Percentiles rank a stretch among this genome's conserved stretches.
Evolutionary conservation across 2,329 filamentous ascomycete species (phyloP).

Genomic region (Aureobasidium sp.): DNA sequence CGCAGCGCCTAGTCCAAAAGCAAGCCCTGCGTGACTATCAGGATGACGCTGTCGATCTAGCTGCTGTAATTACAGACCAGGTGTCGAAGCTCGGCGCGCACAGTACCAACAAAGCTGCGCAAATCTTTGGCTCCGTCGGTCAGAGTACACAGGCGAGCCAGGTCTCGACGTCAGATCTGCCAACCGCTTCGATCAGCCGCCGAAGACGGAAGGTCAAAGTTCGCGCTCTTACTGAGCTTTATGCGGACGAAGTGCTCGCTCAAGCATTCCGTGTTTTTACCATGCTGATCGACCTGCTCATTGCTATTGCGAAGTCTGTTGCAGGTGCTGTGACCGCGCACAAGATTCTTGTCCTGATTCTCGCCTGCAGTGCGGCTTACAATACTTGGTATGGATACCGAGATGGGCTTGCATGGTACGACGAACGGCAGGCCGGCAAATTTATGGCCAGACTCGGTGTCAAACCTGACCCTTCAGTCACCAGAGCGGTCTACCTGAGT

Average conservation of each 20-base stretch:
- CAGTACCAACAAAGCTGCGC: slow-evolving; percentile 67
- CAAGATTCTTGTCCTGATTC: slow-evolving; percentile 60
- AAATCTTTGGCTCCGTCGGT: slow-evolving; percentile 70
- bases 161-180: slow-evolving; percentile 16
- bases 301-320: slow-evolving; percentile 22
- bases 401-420: slow-evolving; percentile 72
- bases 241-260: slow-evolving; percentile 23
- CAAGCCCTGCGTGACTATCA: slow-evolving; percentile 67
- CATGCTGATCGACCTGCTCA: slow-evolving; percentile 36
- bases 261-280: slow-evolving; percentile 19
- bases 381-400: slow-evolving; percentile 71
- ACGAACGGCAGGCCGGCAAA: slow-evolving; percentile 66
- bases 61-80: slow-evolving; percentile 68
- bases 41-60: slow-evolving; percentile 64
- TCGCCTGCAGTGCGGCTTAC: slow-evolving; percentile 59
- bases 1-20: slow-evolving; percentile 49
- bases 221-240: slow-evolving; percentile 20
- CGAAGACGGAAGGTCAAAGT: not conserved
- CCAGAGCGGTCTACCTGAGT: slow-evolving; percentile 71
- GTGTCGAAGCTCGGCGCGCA: slow-evolving; percentile 65
- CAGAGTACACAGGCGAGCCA: slow-evolving; percentile 55
- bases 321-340: slow-evolving; percentile 46
- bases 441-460: slow-evolving; percentile 82
- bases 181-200: slow-evolving; percentile 4
- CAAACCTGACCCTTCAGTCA: slow-evolving; percentile 70